These are phyloP conservation scores for Nothophoma quercina DNA, from an alignment of 2,329 filamentous ascomycete genomes.

Conservation along the genomic window DNA sequence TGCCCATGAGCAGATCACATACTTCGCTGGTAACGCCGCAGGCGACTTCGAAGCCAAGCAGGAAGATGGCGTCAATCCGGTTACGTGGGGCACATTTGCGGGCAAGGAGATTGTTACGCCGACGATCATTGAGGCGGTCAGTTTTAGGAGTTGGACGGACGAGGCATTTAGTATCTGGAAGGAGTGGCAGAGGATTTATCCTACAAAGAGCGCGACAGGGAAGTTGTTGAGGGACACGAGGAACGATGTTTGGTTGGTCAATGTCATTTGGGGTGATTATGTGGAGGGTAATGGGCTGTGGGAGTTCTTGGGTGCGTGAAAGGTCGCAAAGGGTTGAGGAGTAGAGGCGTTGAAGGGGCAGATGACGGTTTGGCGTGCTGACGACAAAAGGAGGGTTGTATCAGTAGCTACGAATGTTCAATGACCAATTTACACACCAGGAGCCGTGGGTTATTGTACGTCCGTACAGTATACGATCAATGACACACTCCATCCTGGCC, in stretches of 20 bases:
- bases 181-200: slow-evolving; percentile 92
- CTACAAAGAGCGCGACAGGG: slow-evolving; percentile 73
- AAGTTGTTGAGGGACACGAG: slow-evolving; percentile 72
- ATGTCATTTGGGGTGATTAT: slow-evolving; percentile 84
- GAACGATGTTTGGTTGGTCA: slow-evolving; percentile 85
- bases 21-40: slow-evolving; percentile 81
- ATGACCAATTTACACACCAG: no score
- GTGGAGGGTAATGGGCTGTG: slow-evolving; percentile 75
- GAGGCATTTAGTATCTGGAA: slow-evolving; percentile 96
- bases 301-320: slow-evolving; percentile 62
- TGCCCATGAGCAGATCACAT: slow-evolving; percentile 74
- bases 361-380: no score
- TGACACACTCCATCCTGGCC: no score
- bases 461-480: no score
- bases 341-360: no score
- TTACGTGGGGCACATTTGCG: slow-evolving; percentile 95
- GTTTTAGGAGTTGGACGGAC: slow-evolving; percentile 91
- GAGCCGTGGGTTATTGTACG: no score
- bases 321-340: no score
- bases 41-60: slow-evolving; percentile 78
- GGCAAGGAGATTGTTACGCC: slow-evolving; percentile 96
- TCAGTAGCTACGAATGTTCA: no score
- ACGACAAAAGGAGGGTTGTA: no score
- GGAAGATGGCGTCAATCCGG: slow-evolving; percentile 80
- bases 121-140: slow-evolving; percentile 95